A percentile compares a stretch with the other conserved stretches of the same genome.
These are phyloP conservation scores for Monosporascus sp. DNA, from an alignment of 2,329 filamentous ascomycete genomes.

Conservation along the genomic window DNA sequence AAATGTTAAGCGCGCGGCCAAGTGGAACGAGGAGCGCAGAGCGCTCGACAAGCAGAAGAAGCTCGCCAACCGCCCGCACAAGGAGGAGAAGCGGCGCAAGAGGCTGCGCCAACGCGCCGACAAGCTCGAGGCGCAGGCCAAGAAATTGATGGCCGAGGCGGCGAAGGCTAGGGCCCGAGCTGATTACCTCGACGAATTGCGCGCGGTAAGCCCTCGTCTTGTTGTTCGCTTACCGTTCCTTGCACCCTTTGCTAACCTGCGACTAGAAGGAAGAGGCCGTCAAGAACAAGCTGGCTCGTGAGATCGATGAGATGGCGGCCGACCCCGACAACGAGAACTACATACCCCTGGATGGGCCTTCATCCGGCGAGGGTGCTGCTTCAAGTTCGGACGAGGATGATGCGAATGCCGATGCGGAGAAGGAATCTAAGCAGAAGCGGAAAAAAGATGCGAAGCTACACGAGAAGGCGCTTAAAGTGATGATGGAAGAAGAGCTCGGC, in stretches of 20 bases:
- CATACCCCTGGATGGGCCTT: slow-evolving; percentile 13
- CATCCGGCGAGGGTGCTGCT: not conserved
- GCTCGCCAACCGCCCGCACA: slow-evolving; percentile 19
- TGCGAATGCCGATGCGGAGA: not conserved
- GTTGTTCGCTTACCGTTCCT: not conserved
- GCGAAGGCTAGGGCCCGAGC: slow-evolving; percentile 27
- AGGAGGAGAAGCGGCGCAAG: slow-evolving; percentile 33
- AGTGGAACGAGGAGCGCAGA: slow-evolving; percentile 30
- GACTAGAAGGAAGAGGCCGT: slow-evolving; percentile 19
- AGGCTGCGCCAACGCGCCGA: slow-evolving; percentile 34
- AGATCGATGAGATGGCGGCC: slow-evolving; percentile 13
- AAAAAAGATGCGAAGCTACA: slow-evolving; percentile 7
- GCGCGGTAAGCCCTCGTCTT: slow-evolving; percentile 15
- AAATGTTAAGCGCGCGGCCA: slow-evolving; percentile 25
- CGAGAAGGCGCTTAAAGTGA: slow-evolving; percentile 9
- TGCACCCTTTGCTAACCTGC: slow-evolving; percentile 4
- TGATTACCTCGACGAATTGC: slow-evolving; percentile 19
- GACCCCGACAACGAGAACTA: slow-evolving; percentile 16
- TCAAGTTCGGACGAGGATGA: not conserved
- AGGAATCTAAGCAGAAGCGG: slow-evolving; percentile 4
- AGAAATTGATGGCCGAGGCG: slow-evolving; percentile 35
- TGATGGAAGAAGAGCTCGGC: slow-evolving; percentile 11
- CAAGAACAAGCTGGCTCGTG: slow-evolving; percentile 17
- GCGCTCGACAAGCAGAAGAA: slow-evolving; percentile 29
- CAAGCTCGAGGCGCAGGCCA: slow-evolving; percentile 35